Conservation (phyloP, 768 basidiomycete species). For the Saitozyma sp. region DNA sequence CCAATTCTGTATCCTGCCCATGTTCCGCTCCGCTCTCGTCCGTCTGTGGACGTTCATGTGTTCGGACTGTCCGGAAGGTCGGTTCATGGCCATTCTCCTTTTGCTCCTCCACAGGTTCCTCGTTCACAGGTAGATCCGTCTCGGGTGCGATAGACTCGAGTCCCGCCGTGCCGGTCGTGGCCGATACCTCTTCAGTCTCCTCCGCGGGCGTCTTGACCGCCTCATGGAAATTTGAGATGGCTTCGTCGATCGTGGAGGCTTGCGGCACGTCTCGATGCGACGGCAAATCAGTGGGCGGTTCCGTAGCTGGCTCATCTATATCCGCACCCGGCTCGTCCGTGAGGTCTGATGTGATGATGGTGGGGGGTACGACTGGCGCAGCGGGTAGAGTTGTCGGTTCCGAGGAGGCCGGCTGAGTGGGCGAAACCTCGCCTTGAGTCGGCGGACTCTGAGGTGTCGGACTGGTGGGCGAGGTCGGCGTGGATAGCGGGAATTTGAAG, state of each 20-base stretch:
- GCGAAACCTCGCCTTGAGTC: too few relatives aligned
- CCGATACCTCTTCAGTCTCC: too few relatives aligned
- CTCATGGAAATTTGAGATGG: constrained; percentile 38
- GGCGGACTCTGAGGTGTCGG: neutral
- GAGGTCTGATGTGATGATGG: neutral
- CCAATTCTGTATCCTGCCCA: too few relatives aligned
- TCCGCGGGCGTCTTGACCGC: constrained; percentile 32
- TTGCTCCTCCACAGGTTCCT: neutral
- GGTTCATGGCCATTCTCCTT: neutral
- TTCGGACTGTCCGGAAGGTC: neutral
- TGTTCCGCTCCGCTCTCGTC: too few relatives aligned
- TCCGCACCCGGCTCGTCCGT: constrained; percentile 9
- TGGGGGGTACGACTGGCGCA: neutral
- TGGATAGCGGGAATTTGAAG: constrained; percentile 47
- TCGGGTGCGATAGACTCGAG: neutral
- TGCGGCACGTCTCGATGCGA: constrained; percentile 1
- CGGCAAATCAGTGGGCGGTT: neutral
- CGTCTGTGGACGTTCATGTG: too few relatives aligned
- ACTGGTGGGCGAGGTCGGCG: constrained; percentile 3
- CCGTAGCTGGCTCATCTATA: too few relatives aligned
- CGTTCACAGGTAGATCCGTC: neutral
- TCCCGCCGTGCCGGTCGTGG: neutral
- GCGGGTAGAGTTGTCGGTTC: too few relatives aligned
- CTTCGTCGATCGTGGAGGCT: constrained; percentile 42
- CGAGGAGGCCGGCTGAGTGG: too few relatives aligned